Evolutionary conservation across 2,329 filamentous ascomycete species (phyloP).

Genomic region (Penicillium sp.): DNA sequence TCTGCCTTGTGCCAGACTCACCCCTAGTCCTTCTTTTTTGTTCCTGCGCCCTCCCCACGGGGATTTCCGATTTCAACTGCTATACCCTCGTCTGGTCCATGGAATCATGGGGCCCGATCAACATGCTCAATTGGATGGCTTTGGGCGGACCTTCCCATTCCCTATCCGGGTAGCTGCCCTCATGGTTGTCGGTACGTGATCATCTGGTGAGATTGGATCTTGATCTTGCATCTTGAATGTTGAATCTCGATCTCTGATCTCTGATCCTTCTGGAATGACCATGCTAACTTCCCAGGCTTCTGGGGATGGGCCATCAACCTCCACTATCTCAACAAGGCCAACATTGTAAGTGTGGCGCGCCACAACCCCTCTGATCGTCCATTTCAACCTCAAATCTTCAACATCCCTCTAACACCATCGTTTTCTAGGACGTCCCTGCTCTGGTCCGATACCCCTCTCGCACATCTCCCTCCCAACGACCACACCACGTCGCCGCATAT

Average conservation of each 20-base stretch:
- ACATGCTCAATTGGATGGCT: slow-evolving; percentile 68
- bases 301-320: slow-evolving; percentile 96
- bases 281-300: slow-evolving; percentile 63
- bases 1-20: slow-evolving; percentile 27
- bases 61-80: slow-evolving; percentile 7
- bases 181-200: slow-evolving; percentile 73
- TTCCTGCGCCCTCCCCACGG: slow-evolving; percentile 25
- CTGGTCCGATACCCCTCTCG: slow-evolving; percentile 86
- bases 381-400: not conserved
- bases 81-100: slow-evolving; percentile 26
- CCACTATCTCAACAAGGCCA: slow-evolving; percentile 76
- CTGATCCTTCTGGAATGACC: not conserved
- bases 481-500: slow-evolving; percentile 83
- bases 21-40: slow-evolving; percentile 42
- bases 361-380: slow-evolving; percentile 9
- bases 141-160: slow-evolving; percentile 84
- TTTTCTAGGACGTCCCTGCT: slow-evolving; percentile 71
- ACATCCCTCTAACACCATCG: slow-evolving; percentile 5
- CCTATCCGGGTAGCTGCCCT: slow-evolving; percentile 89
- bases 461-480: slow-evolving; percentile 68
- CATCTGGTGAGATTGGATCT: not conserved
- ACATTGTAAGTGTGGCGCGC: slow-evolving; percentile 63
- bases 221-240: not conserved
- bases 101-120: slow-evolving; percentile 49
- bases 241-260: not conserved